Evolutionary conservation across 371 early-diverging fungal genomes (phyloP), one percentile per base, ranked within the genome.

Genomic region (Apophysomyces trapeziformis): DNA sequence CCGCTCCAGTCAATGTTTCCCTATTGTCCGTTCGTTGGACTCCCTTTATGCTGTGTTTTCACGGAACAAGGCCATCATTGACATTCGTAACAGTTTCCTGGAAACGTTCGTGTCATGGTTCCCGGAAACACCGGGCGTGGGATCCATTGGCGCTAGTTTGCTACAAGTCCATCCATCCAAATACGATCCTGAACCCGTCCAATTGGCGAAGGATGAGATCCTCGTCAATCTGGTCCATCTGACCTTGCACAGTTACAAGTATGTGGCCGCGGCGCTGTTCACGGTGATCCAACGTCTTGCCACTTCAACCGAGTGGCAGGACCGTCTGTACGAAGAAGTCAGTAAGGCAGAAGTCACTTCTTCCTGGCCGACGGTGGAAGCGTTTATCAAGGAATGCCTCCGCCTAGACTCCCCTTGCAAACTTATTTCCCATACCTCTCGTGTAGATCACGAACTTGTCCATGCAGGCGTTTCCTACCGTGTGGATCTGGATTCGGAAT

Each of bases 281-380:
- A 75, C 77, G 1, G 12, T 76, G 2, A 60, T 83, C 7, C 81
- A 80, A 47, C 77, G 77, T 9, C 21, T 79, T 36, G 79, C 84
- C 4, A 68, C 71, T 1, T 56, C 69, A 16, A 65, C 79, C 8
- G 70, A 74, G 13, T 65, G 68, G 58, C 82, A 82, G 59, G 61
- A 47, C 7, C 58, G 60, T 14, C 38, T 77, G 1, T 38, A 63
- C 43, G 43, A 45, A 7, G 62, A 70, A 2, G 43, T 36, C 13
- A 47, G 32, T 26, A 26, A 26, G 32, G 32, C 50, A 9, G 37
- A 14, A 35, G 43, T 32, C 1, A 75, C 66, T 35, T 58, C 67
- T 2, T 26, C 32, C 2, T 11, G 35, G 38, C 54, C 63, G 3
- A 37, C 71, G 3, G 66, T 71, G 5, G 26, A 58, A 8, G 77